Evolutionary conservation across 2,329 filamentous ascomycete genomes (phyloP).

Genomic region (Metarhizium album): DNA sequence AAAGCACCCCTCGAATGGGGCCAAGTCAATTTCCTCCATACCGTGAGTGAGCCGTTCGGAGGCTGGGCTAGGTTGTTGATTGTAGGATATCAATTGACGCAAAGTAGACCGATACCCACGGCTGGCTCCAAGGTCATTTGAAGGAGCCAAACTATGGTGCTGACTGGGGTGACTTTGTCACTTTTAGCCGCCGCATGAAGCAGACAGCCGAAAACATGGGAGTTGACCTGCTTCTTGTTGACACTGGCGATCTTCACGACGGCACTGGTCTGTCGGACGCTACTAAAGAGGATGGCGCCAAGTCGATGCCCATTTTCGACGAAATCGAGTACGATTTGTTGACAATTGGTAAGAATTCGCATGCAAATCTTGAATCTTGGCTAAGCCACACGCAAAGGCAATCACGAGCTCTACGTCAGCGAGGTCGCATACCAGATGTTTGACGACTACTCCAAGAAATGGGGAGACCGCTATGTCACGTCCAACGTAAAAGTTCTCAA

Average conservation of each 20-base stretch:
- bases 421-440: slow-evolving; percentile 53
- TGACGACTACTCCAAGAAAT: slow-evolving; percentile 46
- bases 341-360: slow-evolving; percentile 22
- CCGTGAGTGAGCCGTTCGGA: slow-evolving; percentile 18
- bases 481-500: slow-evolving; percentile 35
- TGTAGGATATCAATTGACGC: not conserved
- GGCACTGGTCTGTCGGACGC: slow-evolving; percentile 52
- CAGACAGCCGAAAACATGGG: slow-evolving; percentile 42
- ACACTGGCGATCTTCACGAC: slow-evolving; percentile 57
- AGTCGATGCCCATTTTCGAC: slow-evolving; percentile 37
- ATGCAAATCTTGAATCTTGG: no score
- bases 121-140: slow-evolving; percentile 49
- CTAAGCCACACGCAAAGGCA: slow-evolving; percentile 24
- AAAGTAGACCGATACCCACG: slow-evolving; percentile 44
- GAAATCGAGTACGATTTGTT: slow-evolving; percentile 32
- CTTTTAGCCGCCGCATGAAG: slow-evolving; percentile 50
- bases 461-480: slow-evolving; percentile 33
- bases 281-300: slow-evolving; percentile 43
- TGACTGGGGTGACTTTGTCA: slow-evolving; percentile 56
- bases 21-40: slow-evolving; percentile 52
- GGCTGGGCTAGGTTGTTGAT: not conserved
- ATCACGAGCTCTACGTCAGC: slow-evolving; percentile 55
- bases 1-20: slow-evolving; percentile 46
- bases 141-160: slow-evolving; percentile 54
- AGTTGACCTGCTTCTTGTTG: slow-evolving; percentile 49